These are phyloP conservation scores for Pleurotus cornucopiae DNA, from an alignment of 768 basidiomycete species.

Conservation along the genomic window DNA sequence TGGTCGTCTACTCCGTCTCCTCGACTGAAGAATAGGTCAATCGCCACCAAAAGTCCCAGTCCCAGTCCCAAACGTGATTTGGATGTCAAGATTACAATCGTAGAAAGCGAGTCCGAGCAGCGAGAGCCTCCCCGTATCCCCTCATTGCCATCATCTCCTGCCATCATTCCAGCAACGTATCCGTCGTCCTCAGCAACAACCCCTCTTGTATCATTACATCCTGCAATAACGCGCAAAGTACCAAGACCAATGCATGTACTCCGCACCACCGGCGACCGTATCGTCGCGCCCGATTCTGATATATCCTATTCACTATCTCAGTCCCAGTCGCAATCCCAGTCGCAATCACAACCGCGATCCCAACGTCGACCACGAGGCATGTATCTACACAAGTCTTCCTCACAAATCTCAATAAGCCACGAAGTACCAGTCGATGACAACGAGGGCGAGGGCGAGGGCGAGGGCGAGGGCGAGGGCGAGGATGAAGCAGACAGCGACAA, in stretches of 20 bases:
- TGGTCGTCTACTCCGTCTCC: not conserved
- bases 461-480: not conserved
- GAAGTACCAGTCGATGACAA: not conserved
- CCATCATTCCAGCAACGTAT: constrained; percentile 1
- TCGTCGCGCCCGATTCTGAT: constrained; percentile 7
- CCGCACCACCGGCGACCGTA: not conserved
- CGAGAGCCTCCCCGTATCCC: not conserved
- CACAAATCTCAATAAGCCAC: not conserved
- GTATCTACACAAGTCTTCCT: not conserved
- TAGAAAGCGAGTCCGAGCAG: not conserved
- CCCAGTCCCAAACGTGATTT: not conserved
- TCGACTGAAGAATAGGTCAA: not conserved
- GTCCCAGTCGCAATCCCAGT: constrained; percentile 26
- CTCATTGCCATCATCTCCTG: not conserved
- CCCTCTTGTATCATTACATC: not conserved
- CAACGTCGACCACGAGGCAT: too few species aligned
- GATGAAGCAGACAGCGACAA: not conserved
- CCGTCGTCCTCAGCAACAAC: not conserved
- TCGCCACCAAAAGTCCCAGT: not conserved
- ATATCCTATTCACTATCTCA: constrained; percentile 20
- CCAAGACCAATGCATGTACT: not conserved
- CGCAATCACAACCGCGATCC: constrained; percentile 22
- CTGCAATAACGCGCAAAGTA: not conserved
- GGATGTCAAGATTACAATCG: not conserved
- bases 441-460: not conserved